phyloP scores from a whole-genome alignment of 441 rosid genomes.

The Gossypium davidsonii region DNA sequence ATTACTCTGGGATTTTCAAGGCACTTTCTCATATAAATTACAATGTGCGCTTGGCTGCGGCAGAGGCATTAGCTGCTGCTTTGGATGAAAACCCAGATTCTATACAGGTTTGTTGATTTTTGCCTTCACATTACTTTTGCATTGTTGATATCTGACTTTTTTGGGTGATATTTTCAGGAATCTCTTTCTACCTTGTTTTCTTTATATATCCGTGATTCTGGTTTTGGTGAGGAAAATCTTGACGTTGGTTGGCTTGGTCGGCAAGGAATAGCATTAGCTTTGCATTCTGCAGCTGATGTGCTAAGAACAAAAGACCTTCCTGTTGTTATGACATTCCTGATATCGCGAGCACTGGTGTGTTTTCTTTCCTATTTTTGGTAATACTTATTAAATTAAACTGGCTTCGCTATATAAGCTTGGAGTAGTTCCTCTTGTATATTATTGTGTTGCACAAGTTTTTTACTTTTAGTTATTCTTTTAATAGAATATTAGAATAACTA shows the following conservation, averaged over 20 bases:
- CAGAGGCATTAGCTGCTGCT: slow-evolving; percentile 98
- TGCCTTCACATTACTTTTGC: slow-evolving; percentile 10
- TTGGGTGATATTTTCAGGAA: slow-evolving; percentile 47
- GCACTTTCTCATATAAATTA: slow-evolving; percentile 73
- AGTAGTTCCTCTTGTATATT: not conserved
- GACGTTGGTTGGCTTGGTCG: slow-evolving; percentile 94
- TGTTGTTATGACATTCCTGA: slow-evolving; percentile 91
- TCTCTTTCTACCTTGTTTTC: slow-evolving; percentile 91
- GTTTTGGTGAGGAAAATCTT: slow-evolving; percentile 45
- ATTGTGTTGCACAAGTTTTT: not conserved
- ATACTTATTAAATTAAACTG: not conserved
- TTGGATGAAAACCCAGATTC: slow-evolving; percentile 88
- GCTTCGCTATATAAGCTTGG: not conserved
- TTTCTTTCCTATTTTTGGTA: slow-evolving; percentile 18
- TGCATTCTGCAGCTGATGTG: slow-evolving; percentile 90
- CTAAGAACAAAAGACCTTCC: slow-evolving; percentile 95
- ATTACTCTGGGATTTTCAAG: slow-evolving; percentile 79
- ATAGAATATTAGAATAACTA: not conserved
- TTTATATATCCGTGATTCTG: slow-evolving; percentile 70
- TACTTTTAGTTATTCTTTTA: not conserved
- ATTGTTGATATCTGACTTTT: slow-evolving; percentile 23
- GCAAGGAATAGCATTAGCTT: slow-evolving; percentile 92
- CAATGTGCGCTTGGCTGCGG: slow-evolving; percentile 86
- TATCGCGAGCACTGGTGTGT: slow-evolving; percentile 92
- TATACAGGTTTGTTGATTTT: slow-evolving; percentile 50